Evolutionary conservation across 345 rosid genomes (phyloP).

Genomic region (Gossypium australe): DNA sequence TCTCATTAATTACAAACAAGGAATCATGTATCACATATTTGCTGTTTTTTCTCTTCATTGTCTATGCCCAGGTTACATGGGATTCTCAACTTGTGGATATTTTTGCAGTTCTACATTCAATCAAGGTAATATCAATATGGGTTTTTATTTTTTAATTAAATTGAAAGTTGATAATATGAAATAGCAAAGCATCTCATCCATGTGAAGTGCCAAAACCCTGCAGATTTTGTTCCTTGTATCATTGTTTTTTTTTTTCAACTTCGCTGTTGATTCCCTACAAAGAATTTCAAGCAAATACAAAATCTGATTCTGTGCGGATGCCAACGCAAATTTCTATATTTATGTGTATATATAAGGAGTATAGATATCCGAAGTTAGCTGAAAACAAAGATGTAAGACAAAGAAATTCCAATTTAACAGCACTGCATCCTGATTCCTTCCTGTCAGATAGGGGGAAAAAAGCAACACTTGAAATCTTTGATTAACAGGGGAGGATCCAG

Average conservation of each 20-base stretch:
- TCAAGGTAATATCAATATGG: too few species aligned
- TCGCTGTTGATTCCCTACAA: not conserved
- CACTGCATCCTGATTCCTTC: slow-evolving; percentile 8
- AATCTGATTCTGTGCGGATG: not conserved
- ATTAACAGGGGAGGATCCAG: slow-evolving; percentile 26
- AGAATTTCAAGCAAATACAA: slow-evolving; percentile 14
- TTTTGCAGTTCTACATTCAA: not conserved
- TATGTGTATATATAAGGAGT: slow-evolving; percentile 8
- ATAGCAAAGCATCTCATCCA: slow-evolving; percentile 7
- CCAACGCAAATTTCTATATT: slow-evolving; percentile 4
- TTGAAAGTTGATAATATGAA: not conserved
- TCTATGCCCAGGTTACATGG: too few species aligned
- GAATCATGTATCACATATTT: not conserved
- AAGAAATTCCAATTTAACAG: slow-evolving; percentile 11
- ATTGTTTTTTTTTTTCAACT: not conserved
- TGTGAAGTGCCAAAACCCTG: not conserved
- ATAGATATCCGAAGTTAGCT: not conserved
- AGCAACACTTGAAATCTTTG: not conserved
- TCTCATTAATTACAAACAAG: not conserved
- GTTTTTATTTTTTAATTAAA: not conserved
- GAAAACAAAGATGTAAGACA: slow-evolving; percentile 27
- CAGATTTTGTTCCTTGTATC: not conserved
- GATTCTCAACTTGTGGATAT: not conserved
- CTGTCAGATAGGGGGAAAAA: slow-evolving; percentile 17
- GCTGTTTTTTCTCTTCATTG: not conserved